Percentiles rank a stretch among this genome's conserved stretches.
Evolutionary conservation across 768 basidiomycete genomes (phyloP).

Genomic region (Suillus weaverae): DNA sequence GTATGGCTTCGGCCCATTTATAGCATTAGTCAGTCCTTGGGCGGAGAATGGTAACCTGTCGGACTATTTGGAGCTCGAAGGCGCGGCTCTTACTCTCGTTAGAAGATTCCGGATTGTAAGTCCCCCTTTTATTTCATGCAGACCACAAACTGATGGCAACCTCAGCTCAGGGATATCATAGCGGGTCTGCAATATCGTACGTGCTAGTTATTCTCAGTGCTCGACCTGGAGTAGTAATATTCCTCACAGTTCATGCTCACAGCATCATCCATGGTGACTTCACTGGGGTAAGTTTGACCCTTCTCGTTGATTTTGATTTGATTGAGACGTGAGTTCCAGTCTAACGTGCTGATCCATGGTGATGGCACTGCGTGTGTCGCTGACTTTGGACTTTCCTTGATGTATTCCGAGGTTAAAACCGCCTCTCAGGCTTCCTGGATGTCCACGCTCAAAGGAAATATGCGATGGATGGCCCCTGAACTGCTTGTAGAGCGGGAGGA

Average conservation of each 20-base stretch:
- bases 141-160: background rate
- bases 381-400: slow-evolving; percentile 41
- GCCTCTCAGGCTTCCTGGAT: slow-evolving; percentile 9
- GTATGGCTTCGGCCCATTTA: slow-evolving; percentile 30
- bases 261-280: slow-evolving; percentile 10
- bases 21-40: slow-evolving; percentile 37
- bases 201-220: background rate
- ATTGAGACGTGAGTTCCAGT: slow-evolving; percentile 19
- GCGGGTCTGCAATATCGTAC: background rate
- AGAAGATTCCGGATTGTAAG: slow-evolving; percentile 19
- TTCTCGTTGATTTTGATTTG: background rate
- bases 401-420: slow-evolving; percentile 33
- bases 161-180: background rate
- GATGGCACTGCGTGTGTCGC: slow-evolving; percentile 33
- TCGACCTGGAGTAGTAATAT: background rate
- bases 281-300: slow-evolving; percentile 6
- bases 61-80: slow-evolving; percentile 19
- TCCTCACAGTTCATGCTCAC: background rate
- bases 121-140: background rate
- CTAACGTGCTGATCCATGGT: slow-evolving; percentile 35
- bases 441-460: slow-evolving; percentile 27
- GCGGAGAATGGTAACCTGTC: slow-evolving; percentile 29
- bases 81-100: slow-evolving; percentile 7
- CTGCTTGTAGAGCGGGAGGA: slow-evolving; percentile 25
- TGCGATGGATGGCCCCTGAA: slow-evolving; percentile 44